These are phyloP conservation scores for Hypoxylon sp. DNA, from an alignment of 2,329 filamentous ascomycete genomes.

Conservation along the genomic window DNA sequence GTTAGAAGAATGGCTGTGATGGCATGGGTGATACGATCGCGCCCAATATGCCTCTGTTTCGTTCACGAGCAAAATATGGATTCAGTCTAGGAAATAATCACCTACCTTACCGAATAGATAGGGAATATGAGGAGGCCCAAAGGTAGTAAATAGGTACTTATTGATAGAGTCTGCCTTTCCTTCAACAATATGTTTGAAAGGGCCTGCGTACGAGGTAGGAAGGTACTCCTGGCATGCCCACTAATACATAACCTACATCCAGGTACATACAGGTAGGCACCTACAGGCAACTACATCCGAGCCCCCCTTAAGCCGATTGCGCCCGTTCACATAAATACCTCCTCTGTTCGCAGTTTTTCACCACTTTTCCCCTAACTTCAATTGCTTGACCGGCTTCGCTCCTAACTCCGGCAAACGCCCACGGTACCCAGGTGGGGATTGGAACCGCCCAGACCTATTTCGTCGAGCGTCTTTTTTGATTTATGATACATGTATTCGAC, in stretches of 20 bases:
- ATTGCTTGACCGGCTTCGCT: neutral
- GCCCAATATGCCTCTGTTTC: neutral
- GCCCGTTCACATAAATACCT: neutral
- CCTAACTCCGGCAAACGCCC: neutral
- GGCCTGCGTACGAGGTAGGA: too few relatives aligned
- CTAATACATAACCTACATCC: too few relatives aligned
- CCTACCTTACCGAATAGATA: too few relatives aligned
- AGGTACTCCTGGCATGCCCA: too few relatives aligned
- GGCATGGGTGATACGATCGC: neutral
- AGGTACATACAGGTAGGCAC: too few relatives aligned
- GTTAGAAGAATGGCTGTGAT: neutral
- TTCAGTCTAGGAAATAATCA: too few relatives aligned
- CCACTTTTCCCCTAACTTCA: neutral
- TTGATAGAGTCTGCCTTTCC: neutral
- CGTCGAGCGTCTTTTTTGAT: neutral
- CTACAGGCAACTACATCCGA: too few relatives aligned
- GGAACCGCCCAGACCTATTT: neutral
- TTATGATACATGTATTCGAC: too few relatives aligned
- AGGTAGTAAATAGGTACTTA: too few relatives aligned
- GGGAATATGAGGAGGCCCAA: too few relatives aligned
- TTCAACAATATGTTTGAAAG: neutral
- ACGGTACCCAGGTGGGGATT: neutral
- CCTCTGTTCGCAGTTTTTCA: neutral
- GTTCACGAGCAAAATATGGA: neutral
- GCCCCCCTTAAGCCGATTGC: neutral